Conservation (phyloP, 768 basidiomycete genomes). For the Epithele typhae region DNA sequence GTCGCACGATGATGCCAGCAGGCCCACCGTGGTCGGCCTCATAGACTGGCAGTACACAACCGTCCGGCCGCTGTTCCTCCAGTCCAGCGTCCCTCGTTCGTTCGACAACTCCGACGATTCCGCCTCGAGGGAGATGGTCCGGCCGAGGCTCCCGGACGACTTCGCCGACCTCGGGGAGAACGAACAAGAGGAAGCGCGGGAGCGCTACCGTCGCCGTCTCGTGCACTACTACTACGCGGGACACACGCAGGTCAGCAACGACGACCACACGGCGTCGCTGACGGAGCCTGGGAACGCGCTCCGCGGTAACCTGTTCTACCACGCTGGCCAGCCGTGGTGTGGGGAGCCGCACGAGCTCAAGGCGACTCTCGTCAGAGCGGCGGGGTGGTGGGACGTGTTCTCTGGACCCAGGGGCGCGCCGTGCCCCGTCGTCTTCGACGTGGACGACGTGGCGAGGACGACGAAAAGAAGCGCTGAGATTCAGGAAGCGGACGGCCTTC, state of each 20-base stretch:
- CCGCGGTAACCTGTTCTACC: conserved; percentile 38
- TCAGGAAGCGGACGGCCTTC: conserved; percentile 27
- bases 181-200: conserved; percentile 28
- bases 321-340: conserved; percentile 45
- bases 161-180: conserved; percentile 37
- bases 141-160: conserved; percentile 41
- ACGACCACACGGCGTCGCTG: conserved; percentile 36
- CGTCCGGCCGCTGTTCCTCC: conserved; percentile 50
- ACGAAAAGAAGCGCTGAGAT: conserved; percentile 31
- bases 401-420: conserved; percentile 17
- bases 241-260: conserved; percentile 42
- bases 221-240: conserved; percentile 47
- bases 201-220: conserved; percentile 42
- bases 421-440: conserved; percentile 24
- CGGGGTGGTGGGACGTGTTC: conserved; percentile 21
- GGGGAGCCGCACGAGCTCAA: conserved; percentile 47
- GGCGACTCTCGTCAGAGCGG: conserved; percentile 35
- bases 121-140: conserved; percentile 33
- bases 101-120: conserved; percentile 46
- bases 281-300: conserved; percentile 33
- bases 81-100: conserved; percentile 37
- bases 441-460: conserved; percentile 40
- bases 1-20: conserved; percentile 38
- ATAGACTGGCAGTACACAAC: conserved; percentile 38
- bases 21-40: conserved; percentile 33